Evolutionary conservation across 1,284 basidiomycete genomes (phyloP).

Genomic region (Coriolopsis trogii): DNA sequence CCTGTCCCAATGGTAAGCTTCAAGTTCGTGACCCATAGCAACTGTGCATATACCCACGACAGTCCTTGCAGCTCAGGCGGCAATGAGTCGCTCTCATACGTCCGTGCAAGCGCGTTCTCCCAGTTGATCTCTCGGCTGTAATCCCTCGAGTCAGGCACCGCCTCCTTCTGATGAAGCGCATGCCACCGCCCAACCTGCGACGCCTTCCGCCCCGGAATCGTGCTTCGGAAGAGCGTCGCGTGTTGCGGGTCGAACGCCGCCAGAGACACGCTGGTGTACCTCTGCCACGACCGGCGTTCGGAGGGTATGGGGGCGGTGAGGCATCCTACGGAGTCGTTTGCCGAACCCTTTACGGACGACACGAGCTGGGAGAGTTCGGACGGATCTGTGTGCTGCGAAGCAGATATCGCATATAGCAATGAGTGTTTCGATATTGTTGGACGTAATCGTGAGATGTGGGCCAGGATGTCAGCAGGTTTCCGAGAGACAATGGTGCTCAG

Average conservation of each 20-base stretch:
- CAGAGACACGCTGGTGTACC: conserved; percentile 54
- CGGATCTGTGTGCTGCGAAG: conserved; percentile 18
- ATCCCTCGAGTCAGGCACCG: conserved; percentile 5
- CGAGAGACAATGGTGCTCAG: conserved; percentile 45
- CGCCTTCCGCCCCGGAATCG: conserved; percentile 55
- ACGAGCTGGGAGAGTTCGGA: conserved; percentile 50
- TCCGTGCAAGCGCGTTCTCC: conserved; percentile 52
- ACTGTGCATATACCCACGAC: conserved; percentile 37
- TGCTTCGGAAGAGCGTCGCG: conserved; percentile 57
- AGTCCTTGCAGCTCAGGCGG: conserved; percentile 41
- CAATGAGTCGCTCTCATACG: conserved; percentile 29
- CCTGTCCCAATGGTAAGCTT: conserved; percentile 25
- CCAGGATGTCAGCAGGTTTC: conserved; percentile 39
- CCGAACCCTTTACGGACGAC: conserved; percentile 43
- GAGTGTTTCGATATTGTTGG: conserved; percentile 38
- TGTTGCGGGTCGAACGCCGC: conserved; percentile 43
- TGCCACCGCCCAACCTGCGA: conserved; percentile 72
- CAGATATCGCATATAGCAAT: conserved; percentile 50
- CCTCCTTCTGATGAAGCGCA: conserved; percentile 41
- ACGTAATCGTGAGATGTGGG: conserved; percentile 40
- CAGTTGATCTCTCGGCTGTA: conserved; percentile 41
- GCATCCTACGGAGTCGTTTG: conserved; percentile 54
- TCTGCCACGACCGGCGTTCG: conserved; percentile 9
- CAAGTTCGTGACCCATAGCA: neutral
- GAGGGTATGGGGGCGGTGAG: conserved; percentile 51